These are phyloP conservation scores for Ogataea nitratoaversa DNA, from an alignment of 805 yeast genomes.

Conservation along the genomic window DNA sequence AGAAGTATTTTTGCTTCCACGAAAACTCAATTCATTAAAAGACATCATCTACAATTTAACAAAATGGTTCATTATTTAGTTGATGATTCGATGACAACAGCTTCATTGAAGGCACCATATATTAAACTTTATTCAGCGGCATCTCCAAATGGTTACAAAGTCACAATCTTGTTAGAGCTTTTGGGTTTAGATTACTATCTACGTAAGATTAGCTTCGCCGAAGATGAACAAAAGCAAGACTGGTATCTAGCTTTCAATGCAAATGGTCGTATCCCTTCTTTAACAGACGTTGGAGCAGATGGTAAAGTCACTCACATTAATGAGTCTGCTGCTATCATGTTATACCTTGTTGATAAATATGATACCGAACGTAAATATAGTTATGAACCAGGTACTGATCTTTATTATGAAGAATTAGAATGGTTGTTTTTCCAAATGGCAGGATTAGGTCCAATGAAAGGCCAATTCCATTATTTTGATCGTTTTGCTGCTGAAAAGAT, in stretches of 20 bases:
- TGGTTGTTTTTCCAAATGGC: constrained; percentile 57
- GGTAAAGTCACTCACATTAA: constrained; percentile 43
- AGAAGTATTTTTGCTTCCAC: too few species aligned
- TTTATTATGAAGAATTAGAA: constrained; percentile 50
- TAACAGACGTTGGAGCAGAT: constrained; percentile 36
- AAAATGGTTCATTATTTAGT: constrained; percentile 27
- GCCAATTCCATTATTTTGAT: constrained; percentile 51
- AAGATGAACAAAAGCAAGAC: constrained; percentile 47
- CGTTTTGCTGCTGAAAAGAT: constrained; percentile 45
- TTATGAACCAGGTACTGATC: constrained; percentile 33
- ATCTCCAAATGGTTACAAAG: constrained; percentile 46
- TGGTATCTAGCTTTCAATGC: constrained; percentile 57
- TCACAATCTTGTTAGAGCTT: constrained; percentile 38
- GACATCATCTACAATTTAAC: too few species aligned
- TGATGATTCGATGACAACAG: constrained; percentile 28
- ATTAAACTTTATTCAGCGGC: constrained; percentile 37
- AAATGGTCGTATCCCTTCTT: constrained; percentile 60
- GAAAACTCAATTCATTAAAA: too few species aligned
- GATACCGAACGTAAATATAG: constrained; percentile 49
- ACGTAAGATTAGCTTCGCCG: constrained; percentile 37
- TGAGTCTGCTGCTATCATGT: constrained; percentile 61
- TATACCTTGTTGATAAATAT: constrained; percentile 55
- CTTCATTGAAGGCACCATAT: constrained; percentile 36
- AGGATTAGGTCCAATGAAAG: constrained; percentile 59
- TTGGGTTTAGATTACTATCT: constrained; percentile 39